Base-by-base conservation (phyloP, 108 stramenopile species). In the Cyclotella cryptica region DNA sequence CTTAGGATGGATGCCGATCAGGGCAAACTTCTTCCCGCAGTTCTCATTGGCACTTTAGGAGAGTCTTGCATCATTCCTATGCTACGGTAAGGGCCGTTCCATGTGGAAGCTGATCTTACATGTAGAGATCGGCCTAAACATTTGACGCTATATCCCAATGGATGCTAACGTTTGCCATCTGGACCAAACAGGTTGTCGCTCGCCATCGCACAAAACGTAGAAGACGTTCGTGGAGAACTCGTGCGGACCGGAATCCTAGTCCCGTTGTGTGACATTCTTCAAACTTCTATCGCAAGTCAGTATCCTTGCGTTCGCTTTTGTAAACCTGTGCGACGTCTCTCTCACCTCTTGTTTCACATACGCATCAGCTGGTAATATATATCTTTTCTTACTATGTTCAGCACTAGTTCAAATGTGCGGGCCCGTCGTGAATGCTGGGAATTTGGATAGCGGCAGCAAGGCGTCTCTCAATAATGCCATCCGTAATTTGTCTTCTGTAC, bases 11-110 rank as follows among this genome's bases (percentile, higher is more conserved):
- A 64, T n/a, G 76, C 64, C 12, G 74, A 75, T 22, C 86, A 84
- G 12, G 83, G 80, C 14, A 69, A 83, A 19, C 60, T 90, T 19
- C 53, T 92, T 39, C 93, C 93, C 0, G 82, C 88, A 30, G 75
- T 92, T 71, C 71, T 94, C 28, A 88, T 94, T 28, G 93, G 93
- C 19, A 85, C 88, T 22, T 88, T 92, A 60, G 93, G 93, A 22
- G 90, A 87, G 54, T 80, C 77, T 15, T 71, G 85, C 11, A 75
- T 90, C 22, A 49, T 68, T 29, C 86, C 93, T 3, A 82, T 88
- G 15, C 53, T 94, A 22, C 86, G 93, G 14, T 58, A 58, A 26
- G 24, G 22, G 3, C n/a, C 10, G n/a, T 57, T 24, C n/a, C n/a
- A n/a, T 24, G 9, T 57, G 55, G 10, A 10, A 17, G 10, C 24